Evolutionary conservation across 2,329 filamentous ascomycete species (phyloP).

Genomic region (Fusarium transvaalense): DNA sequence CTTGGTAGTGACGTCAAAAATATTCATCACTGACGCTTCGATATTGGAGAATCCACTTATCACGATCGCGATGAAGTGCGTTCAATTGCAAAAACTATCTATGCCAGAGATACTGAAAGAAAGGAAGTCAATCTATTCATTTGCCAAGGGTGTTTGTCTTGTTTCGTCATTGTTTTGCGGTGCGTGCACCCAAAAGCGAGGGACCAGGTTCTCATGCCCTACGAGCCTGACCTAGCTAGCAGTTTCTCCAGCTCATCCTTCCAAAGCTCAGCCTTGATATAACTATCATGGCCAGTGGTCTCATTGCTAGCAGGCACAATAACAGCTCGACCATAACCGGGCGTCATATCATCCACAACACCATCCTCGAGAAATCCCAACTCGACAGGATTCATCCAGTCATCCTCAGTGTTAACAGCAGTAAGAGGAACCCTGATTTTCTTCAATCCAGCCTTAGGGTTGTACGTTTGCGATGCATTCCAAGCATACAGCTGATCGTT

Average conservation of each 20-base stretch:
- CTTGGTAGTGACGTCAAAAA: constrained; percentile 29
- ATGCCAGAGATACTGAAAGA: rapidly evolving
- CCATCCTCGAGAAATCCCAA: constrained; percentile 14
- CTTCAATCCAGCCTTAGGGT: constrained; percentile 4
- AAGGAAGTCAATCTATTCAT: not conserved
- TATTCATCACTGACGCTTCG: constrained; percentile 22
- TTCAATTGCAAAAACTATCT: rapidly evolving
- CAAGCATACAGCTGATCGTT: constrained; percentile 32
- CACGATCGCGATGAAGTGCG: not conserved
- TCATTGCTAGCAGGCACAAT: constrained; percentile 12
- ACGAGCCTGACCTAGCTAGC: not conserved
- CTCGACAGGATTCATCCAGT: constrained; percentile 25
- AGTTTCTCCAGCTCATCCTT: constrained; percentile 25
- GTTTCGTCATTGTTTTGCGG: not conserved
- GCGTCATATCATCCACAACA: constrained; percentile 12
- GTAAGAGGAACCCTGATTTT: constrained; percentile 26
- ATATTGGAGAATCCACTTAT: constrained; percentile 3
- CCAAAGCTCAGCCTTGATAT: constrained; percentile 30
- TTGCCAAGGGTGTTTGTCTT: not conserved
- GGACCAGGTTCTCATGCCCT: not conserved
- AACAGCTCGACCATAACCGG: not conserved
- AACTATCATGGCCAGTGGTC: constrained; percentile 27
- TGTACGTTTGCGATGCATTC: constrained; percentile 20
- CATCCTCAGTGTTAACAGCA: constrained; percentile 30
- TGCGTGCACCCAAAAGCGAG: not conserved